Evolutionary conservation across 768 basidiomycete genomes (phyloP).

Genomic region (Tulasnella sp.): DNA sequence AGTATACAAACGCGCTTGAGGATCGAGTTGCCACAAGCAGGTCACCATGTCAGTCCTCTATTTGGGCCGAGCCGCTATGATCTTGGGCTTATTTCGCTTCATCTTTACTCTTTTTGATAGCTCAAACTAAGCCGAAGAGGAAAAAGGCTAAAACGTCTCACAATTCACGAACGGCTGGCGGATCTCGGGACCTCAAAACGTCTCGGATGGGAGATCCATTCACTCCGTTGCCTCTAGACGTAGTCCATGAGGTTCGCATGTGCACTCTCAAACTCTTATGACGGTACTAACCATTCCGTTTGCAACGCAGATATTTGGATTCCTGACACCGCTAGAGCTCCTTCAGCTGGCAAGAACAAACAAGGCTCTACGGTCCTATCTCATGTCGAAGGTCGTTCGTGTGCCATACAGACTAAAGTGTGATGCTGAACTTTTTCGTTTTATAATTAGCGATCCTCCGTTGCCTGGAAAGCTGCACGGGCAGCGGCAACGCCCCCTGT

Average conservation of each 20-base stretch:
- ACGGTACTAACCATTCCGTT: too few species aligned
- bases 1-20: neutral
- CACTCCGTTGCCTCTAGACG: neutral
- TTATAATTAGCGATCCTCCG: neutral
- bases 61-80: neutral
- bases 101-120: neutral
- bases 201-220: neutral
- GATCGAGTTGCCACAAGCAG: neutral
- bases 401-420: too few species aligned
- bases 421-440: too few species aligned
- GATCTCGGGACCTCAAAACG: neutral
- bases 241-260: neutral
- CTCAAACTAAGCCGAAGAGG: neutral
- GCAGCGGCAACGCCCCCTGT: neutral
- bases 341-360: slow-evolving; percentile 8
- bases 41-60: neutral
- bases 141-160: neutral
- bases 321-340: slow-evolving; percentile 9
- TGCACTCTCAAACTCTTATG: neutral
- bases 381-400: slow-evolving; percentile 15
- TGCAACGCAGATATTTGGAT: neutral
- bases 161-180: neutral
- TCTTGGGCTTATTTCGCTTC: neutral
- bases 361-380: neutral
- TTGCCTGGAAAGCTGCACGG: neutral